A percentile compares a stretch with the other conserved stretches of the same genome.
phyloP scores from a whole-genome alignment of 768 basidiomycete genomes.

The Clitopilus passeckerianus region DNA sequence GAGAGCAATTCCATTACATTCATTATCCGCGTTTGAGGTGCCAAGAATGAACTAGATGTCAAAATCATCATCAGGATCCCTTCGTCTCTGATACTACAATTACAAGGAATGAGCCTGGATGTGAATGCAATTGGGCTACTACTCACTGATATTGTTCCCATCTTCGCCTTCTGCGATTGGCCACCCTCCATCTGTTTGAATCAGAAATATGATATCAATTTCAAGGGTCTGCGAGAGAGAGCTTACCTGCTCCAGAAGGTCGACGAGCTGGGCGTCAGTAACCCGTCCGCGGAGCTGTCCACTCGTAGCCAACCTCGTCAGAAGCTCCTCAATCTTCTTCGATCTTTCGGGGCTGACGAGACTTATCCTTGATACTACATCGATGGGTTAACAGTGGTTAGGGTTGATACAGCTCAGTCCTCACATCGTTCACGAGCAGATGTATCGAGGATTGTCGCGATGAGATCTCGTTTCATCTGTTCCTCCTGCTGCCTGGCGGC shows the following conservation, averaged over 20 bases:
- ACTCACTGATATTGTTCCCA: constrained; percentile 12
- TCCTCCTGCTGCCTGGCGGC: constrained; percentile 65
- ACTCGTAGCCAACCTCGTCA: constrained; percentile 78
- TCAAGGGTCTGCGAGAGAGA: constrained; percentile 4
- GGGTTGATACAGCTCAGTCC: constrained; percentile 4
- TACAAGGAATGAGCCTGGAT: not conserved
- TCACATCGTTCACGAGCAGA: constrained; percentile 82
- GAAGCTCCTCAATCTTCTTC: constrained; percentile 71
- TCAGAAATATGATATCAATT: constrained; percentile 16
- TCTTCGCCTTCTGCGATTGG: constrained; percentile 42
- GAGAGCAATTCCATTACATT: too few relatives aligned
- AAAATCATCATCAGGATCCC: constrained; percentile 63
- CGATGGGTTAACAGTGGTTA: not conserved
- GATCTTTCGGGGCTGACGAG: constrained; percentile 83
- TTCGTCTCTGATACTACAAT: constrained; percentile 57
- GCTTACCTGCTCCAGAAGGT: constrained; percentile 79
- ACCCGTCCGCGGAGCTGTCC: constrained; percentile 78
- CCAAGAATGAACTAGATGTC: constrained; percentile 33
- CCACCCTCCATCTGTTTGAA: constrained; percentile 38
- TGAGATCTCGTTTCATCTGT: constrained; percentile 69
- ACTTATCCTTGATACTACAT: constrained; percentile 77
- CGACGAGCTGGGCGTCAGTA: constrained; percentile 78
- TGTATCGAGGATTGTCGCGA: constrained; percentile 72
- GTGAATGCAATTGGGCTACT: not conserved
- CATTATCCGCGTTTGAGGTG: not conserved